Percentiles rank a stretch among this genome's conserved stretches.
Conservation (phyloP, 2,329 filamentous ascomycete genomes). For the Chlorencoelia australis region DNA sequence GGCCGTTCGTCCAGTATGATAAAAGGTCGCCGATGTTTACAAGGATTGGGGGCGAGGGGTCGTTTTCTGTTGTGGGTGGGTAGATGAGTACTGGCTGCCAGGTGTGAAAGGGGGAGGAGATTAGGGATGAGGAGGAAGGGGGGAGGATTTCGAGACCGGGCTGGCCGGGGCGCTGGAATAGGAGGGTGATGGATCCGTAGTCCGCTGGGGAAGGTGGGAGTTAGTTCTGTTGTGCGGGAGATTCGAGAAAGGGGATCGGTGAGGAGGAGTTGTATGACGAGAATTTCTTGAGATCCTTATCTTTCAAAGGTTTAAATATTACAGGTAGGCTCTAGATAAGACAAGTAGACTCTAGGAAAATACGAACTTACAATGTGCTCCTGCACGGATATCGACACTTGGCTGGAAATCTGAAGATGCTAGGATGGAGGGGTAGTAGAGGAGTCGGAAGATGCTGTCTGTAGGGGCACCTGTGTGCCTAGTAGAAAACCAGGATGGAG, state of each 20-base stretch:
- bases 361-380: too few relatives aligned
- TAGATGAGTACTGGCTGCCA: slow-evolving; percentile 60
- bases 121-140: slow-evolving; percentile 31
- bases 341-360: too few relatives aligned
- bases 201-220: too few relatives aligned
- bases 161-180: slow-evolving; percentile 80
- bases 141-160: slow-evolving; percentile 77
- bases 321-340: too few relatives aligned
- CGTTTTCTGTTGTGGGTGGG: slow-evolving; percentile 48
- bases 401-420: slow-evolving; percentile 34
- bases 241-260: too few relatives aligned
- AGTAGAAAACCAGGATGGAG: slow-evolving; percentile 38
- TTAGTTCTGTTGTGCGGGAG: too few relatives aligned
- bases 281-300: too few relatives aligned
- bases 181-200: slow-evolving; percentile 57
- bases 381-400: slow-evolving; percentile 65
- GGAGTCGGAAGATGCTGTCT: slow-evolving; percentile 45
- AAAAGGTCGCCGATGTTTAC: slow-evolving; percentile 64
- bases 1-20: slow-evolving; percentile 82
- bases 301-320: too few relatives aligned
- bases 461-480: slow-evolving; percentile 48
- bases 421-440: slow-evolving; percentile 56
- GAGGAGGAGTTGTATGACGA: too few relatives aligned
- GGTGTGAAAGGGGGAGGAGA: slow-evolving; percentile 28
- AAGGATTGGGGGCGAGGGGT: slow-evolving; percentile 57